Percentiles rank a stretch among this genome's conserved stretches.
Evolutionary conservation across 305 asterid genomes (phyloP).

Genomic region (Andrographis paniculata): DNA sequence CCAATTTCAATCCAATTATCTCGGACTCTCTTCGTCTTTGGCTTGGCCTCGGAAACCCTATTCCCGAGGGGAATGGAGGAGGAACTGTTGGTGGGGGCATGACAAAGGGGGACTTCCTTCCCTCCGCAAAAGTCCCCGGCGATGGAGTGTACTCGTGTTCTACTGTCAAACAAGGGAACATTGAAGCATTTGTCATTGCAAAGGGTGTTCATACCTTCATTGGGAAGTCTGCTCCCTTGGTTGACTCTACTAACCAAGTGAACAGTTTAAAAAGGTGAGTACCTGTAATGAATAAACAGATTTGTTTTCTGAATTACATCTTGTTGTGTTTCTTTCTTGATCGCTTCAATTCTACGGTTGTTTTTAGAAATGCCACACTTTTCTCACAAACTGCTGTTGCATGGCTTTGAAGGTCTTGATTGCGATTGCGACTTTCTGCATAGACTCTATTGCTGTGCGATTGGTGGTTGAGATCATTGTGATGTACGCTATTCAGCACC

Average conservation of each 20-base stretch:
- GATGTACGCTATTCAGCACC: slow-evolving; percentile 77
- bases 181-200: slow-evolving; percentile 71
- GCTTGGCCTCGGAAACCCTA: no score
- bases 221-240: slow-evolving; percentile 83
- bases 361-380: slow-evolving; percentile 6
- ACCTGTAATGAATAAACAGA: neutral
- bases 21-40: no score
- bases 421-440: slow-evolving; percentile 81
- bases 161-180: slow-evolving; percentile 80
- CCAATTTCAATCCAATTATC: no score
- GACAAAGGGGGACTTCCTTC: slow-evolving; percentile 85
- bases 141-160: slow-evolving; percentile 81
- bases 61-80: no score
- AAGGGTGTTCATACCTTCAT: slow-evolving; percentile 83
- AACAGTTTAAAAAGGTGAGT: slow-evolving; percentile 77
- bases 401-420: slow-evolving; percentile 51
- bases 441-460: slow-evolving; percentile 75
- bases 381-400: slow-evolving; percentile 12
- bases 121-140: slow-evolving; percentile 55
- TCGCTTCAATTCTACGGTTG: neutral
- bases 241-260: slow-evolving; percentile 64
- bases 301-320: neutral
- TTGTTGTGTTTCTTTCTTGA: slow-evolving; percentile 7
- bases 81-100: no score
- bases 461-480: slow-evolving; percentile 70